Evolutionary conservation across 2,329 filamentous ascomycete genomes (phyloP), one percentile per base, ranked within the genome.

Genomic region (Fusarium brevicatenulatum): DNA sequence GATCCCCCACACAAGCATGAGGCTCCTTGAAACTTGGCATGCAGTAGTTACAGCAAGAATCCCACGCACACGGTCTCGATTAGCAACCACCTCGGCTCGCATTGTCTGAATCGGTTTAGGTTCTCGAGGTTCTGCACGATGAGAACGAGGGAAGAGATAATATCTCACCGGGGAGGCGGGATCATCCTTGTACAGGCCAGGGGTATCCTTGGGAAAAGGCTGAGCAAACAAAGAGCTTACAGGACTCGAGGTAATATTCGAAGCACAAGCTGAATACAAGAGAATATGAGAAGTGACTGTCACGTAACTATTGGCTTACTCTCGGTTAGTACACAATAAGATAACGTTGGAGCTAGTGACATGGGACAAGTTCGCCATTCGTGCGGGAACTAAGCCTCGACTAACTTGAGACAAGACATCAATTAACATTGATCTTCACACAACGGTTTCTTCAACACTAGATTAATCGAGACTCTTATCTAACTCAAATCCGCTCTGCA

Each of bases 271-370:
- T 61, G 63, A 61, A 32, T 23, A 28, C 9, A 25, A 15, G 2
- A 12, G n/a, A 32, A 60, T 62, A 25, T 68, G 65, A 68, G 25
- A 68, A 61, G 21, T 68, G 65, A 67, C 19, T 36, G 16, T 54
- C 25, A 40, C n/a, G 11, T 37, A 42, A 3, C 8, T 8, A 37
- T 4, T 42, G n/a, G 23, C 37, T 56, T 28, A 47, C 5, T 32
- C 6, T 18, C 25, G 21, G 39, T 54, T 32, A 28, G 39, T 10
- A 30, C 10, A 37, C 16, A 57, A 28, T 32, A 32, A 57, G 42
- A 40, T 10, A 23, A 25, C 34, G 9, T 34, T 3, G 6, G 23
- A 16, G 21, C 18, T 55, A 34, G 25, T 15, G 4, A 8, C 52
- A 37, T 34, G 50, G 50, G 42, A 50, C 21, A 58, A 19, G n/a